Evolutionary conservation across 176 grass and related monocot genomes (phyloP).

Genomic region (Phyllostachys edulis): DNA sequence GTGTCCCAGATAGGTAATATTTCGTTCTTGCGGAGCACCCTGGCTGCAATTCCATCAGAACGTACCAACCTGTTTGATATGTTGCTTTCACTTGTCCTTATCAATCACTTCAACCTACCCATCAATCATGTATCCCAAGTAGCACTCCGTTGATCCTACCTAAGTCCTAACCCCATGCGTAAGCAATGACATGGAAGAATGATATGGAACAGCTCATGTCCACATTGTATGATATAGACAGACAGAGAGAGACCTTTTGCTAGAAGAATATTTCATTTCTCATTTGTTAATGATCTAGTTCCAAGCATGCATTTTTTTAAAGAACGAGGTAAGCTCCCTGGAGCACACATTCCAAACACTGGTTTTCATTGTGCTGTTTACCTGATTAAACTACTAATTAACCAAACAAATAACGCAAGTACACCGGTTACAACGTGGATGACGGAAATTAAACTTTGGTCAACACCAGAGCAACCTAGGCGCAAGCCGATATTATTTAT

Average conservation of each 20-base stretch:
- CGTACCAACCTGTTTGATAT: background rate
- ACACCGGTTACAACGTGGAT: too few relatives aligned
- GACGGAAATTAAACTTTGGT: background rate
- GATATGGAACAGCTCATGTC: background rate
- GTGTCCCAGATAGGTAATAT: too few relatives aligned
- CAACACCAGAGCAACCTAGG: background rate
- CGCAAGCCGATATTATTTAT: too few relatives aligned
- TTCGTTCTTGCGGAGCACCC: background rate
- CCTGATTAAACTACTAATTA: too few relatives aligned
- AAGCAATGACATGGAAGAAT: conserved; percentile 8
- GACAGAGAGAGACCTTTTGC: background rate
- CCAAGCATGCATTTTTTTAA: background rate
- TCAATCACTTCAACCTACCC: background rate
- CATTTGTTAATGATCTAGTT: background rate
- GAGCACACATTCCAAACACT: background rate
- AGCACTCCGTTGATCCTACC: conserved; percentile 13
- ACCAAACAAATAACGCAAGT: background rate
- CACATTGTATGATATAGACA: background rate
- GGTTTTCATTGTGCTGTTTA: too few relatives aligned
- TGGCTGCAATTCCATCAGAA: background rate
- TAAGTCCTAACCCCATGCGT: background rate
- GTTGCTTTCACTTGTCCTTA: background rate
- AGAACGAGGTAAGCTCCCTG: background rate
- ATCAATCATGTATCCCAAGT: conserved; percentile 16
- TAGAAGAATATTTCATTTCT: background rate